phyloP scores from a whole-genome alignment of 495 filamentous ascomycete species.

The Haplographium delicatum region DNA sequence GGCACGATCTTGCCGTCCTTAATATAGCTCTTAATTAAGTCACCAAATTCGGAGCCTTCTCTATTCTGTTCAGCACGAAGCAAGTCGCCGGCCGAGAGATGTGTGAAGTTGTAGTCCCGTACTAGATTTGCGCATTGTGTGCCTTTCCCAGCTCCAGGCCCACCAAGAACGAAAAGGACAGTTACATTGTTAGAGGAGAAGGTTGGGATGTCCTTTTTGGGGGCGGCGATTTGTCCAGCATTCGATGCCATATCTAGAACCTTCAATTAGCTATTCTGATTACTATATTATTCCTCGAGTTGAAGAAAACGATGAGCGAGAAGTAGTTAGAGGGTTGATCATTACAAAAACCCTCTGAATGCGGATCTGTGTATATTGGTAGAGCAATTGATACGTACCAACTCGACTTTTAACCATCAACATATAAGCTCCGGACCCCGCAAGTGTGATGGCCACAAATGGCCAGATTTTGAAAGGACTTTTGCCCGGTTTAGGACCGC shows the following conservation, averaged over 20 bases:
- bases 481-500: constrained; percentile 27
- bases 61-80: constrained; percentile 90
- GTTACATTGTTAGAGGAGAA: constrained; percentile 78
- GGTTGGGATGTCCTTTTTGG: constrained; percentile 55
- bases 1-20: constrained; percentile 91
- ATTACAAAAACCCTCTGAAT: no score
- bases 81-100: constrained; percentile 90
- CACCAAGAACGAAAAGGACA: constrained; percentile 82
- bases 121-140: constrained; percentile 89
- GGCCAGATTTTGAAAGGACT: constrained; percentile 59
- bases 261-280: neutral
- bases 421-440: constrained; percentile 55
- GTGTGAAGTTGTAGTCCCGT: constrained; percentile 82
- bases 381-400: constrained; percentile 17
- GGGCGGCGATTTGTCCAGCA: constrained; percentile 41
- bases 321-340: neutral
- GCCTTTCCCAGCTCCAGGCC: constrained; percentile 73
- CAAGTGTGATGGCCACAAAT: constrained; percentile 53
- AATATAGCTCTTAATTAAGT: constrained; percentile 86
- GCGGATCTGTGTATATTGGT: neutral
- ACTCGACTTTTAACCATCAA: constrained; percentile 56
- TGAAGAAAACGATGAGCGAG: neutral
- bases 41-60: constrained; percentile 76
- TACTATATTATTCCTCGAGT: neutral
- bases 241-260: constrained; percentile 33